Base-by-base conservation (phyloP, 1,284 basidiomycete species). In the Ceratobasidium sp. region DNA sequence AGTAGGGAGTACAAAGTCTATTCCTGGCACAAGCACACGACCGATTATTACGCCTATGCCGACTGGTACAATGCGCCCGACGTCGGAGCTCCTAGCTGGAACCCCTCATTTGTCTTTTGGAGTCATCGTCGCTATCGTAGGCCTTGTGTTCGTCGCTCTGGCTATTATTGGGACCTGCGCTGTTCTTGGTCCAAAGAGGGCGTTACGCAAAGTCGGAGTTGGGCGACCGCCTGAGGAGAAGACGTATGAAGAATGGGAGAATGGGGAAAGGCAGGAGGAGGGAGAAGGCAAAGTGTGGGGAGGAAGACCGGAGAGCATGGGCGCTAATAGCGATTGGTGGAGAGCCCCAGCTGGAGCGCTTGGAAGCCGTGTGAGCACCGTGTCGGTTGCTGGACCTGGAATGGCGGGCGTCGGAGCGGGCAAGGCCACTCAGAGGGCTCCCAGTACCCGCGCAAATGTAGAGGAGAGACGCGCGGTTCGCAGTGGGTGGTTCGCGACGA, bases 381-480 rank as follows among this genome's bases (percentile, higher is more conserved):
- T 55, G 50, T 54, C 49, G 18, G 21, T 55, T 5, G 50, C 32
- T 28, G 64, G 64, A 23, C 64, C 64, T 23, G 64, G 64, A 1
- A 55, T 67, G 50, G 64, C 64, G 64, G 66, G 66, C 6, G 66
- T 69, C 18, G 66, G 66, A 3, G 66, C 66, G 6, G 66, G 66
- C 11, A 26, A 41, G 18, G 57, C 26, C 5, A 14, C 50, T 2
- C 13, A 13, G 30, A 28, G 54, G 14, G 28, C 28, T 14, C 14
- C 54, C 21, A 50, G 18, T n/a, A 28, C 21, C 16, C 21, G 26
- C 11, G 3, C 49, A 4, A 50, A 28, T 5, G 49, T 28, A n/a
- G 61, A 63, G 21, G 43, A 46, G 21, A 47, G 43, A 6, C 16
- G 61, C n/a, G 46, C 66, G 66, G 54, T 69, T 44, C 66, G 66